phyloP scores from a whole-genome alignment of 2,329 filamentous ascomycete species.

The Tolypocladium ovalisporum region DNA sequence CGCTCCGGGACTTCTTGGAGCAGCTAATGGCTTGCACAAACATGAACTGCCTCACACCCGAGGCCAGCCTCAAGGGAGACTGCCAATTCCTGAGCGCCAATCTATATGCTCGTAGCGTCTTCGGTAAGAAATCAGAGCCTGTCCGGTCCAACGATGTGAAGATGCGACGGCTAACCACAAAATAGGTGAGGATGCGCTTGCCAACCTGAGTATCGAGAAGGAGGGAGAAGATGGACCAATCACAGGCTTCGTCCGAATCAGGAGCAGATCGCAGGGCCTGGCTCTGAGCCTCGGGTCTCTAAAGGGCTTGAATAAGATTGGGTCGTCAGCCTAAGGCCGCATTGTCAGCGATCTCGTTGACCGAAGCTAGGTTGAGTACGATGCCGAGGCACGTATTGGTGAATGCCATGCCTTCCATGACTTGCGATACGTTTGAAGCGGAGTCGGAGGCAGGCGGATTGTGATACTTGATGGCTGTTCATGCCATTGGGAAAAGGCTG shows the following conservation, averaged over 20 bases:
- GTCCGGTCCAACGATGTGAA: not conserved
- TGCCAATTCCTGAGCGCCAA: constrained; percentile 98
- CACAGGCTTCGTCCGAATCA: constrained; percentile 94
- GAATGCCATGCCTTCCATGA: not conserved
- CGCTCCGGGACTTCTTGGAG: constrained; percentile 80
- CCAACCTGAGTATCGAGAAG: constrained; percentile 96
- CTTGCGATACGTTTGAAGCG: not conserved
- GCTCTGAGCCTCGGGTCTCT: constrained; percentile 87
- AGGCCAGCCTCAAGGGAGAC: constrained; percentile 91
- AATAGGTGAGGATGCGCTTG: constrained; percentile 93
- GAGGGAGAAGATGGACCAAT: constrained; percentile 92
- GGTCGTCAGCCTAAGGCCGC: constrained; percentile 16
- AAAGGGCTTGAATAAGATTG: constrained; percentile 85
- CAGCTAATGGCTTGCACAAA: constrained; percentile 97
- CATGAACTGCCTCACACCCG: constrained; percentile 95
- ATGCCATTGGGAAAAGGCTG: not conserved
- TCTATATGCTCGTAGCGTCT: constrained; percentile 90
- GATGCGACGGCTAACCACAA: constrained; percentile 10
- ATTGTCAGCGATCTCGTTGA: not conserved
- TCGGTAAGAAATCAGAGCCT: constrained; percentile 55
- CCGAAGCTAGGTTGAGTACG: not conserved
- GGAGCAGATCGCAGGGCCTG: constrained; percentile 90
- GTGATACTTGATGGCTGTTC: not conserved
- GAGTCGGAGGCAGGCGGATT: not conserved
- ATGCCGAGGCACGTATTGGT: not conserved